phyloP scores from a whole-genome alignment of 1,284 basidiomycete genomes.

The Trichosporon sp. region DNA sequence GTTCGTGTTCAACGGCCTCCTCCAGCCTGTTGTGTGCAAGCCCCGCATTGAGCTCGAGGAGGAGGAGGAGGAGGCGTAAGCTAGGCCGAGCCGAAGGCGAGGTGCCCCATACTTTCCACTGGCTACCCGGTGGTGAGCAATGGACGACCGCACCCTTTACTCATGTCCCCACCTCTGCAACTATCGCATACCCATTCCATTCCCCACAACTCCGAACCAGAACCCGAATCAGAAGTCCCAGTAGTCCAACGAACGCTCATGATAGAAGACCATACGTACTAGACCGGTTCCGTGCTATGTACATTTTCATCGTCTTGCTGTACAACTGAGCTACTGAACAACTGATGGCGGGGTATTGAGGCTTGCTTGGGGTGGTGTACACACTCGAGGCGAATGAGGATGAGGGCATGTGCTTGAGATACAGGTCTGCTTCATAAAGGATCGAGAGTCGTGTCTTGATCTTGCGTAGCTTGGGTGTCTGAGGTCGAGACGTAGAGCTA shows the following conservation, averaged over 20 bases:
- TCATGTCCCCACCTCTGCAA: not conserved
- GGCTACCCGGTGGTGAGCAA: no score
- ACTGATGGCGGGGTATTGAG: no score
- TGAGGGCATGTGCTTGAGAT: not conserved
- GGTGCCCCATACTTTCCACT: no score
- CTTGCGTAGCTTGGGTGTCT: no score
- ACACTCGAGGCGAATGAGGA: no score
- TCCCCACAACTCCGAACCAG: not conserved
- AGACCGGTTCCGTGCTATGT: slow-evolving; percentile 4
- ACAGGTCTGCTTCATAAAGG: no score
- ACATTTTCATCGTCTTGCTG: slow-evolving; percentile 6
- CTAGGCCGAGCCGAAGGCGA: not conserved
- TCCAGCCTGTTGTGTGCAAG: slow-evolving; percentile 66
- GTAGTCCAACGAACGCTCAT: not conserved
- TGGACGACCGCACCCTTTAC: no score
- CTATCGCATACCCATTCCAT: not conserved
- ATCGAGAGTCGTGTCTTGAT: no score
- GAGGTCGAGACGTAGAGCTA: not conserved
- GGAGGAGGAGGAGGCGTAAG: slow-evolving; percentile 25
- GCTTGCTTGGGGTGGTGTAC: no score
- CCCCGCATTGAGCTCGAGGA: slow-evolving; percentile 48
- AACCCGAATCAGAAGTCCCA: not conserved
- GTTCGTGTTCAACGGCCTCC: slow-evolving; percentile 68
- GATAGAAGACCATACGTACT: slow-evolving; percentile 12
- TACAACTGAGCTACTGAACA: slow-evolving; percentile 1